Percentiles rank a stretch among this genome's conserved stretches.
Evolutionary conservation across 2,329 filamentous ascomycete species (phyloP).

Genomic region (Hypoxylon sp.): DNA sequence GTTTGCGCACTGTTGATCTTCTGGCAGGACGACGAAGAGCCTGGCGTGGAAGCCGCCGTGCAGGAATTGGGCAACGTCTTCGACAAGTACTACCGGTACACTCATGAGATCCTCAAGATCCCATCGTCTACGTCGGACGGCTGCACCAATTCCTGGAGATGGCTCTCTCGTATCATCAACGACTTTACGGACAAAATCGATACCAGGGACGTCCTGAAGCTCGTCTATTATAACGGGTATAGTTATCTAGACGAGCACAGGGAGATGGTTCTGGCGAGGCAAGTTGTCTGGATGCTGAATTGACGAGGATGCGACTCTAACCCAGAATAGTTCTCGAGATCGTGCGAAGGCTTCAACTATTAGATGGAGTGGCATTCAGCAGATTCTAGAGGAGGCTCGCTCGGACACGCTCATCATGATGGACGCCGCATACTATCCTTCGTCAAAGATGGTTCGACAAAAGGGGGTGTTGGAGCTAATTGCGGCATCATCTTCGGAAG

Average conservation of each 20-base stretch:
- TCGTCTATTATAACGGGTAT: constrained; percentile 69
- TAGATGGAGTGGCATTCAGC: constrained; percentile 68
- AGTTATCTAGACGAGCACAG: constrained; percentile 66
- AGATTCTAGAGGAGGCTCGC: constrained; percentile 65
- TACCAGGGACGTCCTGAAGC: constrained; percentile 67
- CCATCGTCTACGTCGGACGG: constrained; percentile 59
- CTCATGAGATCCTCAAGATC: constrained; percentile 61
- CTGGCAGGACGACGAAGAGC: constrained; percentile 67
- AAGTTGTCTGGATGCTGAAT: constrained; percentile 35
- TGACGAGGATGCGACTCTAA: constrained; percentile 38
- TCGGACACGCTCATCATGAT: constrained; percentile 69
- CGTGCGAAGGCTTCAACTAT: constrained; percentile 60
- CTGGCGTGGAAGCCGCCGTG: constrained; percentile 55
- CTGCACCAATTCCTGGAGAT: constrained; percentile 63
- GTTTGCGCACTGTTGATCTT: constrained; percentile 65
- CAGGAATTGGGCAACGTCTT: constrained; percentile 64
- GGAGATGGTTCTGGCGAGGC: constrained; percentile 70
- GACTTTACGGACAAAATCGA: constrained; percentile 66
- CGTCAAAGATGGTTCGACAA: constrained; percentile 63
- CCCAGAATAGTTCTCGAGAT: constrained; percentile 59
- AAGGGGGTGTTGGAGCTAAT: constrained; percentile 68
- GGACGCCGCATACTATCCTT: constrained; percentile 69
- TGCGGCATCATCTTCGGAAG: constrained; percentile 66
- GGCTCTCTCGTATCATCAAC: constrained; percentile 64
- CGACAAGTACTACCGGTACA: constrained; percentile 65